Base-by-base conservation (phyloP, 805 yeast species). In the Scheffersomyces stipitis region DNA sequence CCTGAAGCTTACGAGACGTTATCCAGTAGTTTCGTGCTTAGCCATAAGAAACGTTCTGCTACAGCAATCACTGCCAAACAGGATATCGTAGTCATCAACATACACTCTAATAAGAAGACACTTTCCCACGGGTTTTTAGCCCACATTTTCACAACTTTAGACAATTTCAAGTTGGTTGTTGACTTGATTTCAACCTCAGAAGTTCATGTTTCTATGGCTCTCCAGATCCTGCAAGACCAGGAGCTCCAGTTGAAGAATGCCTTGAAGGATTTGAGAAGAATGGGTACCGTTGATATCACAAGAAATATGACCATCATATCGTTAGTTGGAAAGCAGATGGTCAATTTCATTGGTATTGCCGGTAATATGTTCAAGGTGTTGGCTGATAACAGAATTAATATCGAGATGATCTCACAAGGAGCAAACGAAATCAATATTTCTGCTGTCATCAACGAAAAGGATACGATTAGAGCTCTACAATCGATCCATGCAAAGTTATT, bases 351-450 rank as follows among this genome's bases (percentile, higher is more conserved):
- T 42, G 99, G 99, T 56, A 90, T 88, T 58, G 99, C 99, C 0
- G 96, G 97, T 31, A 83, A 88, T 48, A 91, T 91, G 96, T 93
- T 93, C 69, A 81, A 89, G 51, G 87, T 95, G 2, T 71, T 93
- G 49, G 97, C 98, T 5, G 90, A 86, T 55, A 95, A 91, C 53
- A 77, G 78, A 31, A 84, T 93, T 57, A 93, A 93, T 65, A 88
- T 93, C 51, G 99, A 93, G 64, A 93, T 93, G 99, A 93, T 93
- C 64, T 79, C 89, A 40, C 99, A 93, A 73, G 99, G 99, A 52
- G 96, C 98, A 14, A 91, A 91, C 56, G 99, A 93, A 66, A 93
- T 93, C 56, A 93, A 93, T 61, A 93, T 93, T 36, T 86, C 96
- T 23, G 95, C 97, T 46, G 99, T 93, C 36, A 88, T 93, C 44